These are phyloP conservation scores for Calonectria naviculata DNA, from an alignment of 2,329 filamentous ascomycete species.

Conservation along the genomic window DNA sequence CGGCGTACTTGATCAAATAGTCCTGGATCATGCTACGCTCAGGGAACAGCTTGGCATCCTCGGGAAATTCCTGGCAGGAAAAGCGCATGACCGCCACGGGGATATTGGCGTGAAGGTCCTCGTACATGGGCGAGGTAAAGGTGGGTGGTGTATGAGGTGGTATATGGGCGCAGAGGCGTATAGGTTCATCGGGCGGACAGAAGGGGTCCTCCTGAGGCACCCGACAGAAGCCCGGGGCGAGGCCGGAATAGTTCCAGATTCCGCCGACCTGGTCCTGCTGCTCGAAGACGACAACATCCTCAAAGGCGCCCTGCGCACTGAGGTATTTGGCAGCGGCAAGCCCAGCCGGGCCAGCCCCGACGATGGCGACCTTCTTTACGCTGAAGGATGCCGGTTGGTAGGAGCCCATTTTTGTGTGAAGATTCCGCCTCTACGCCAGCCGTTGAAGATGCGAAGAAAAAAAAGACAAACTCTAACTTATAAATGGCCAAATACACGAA, in stretches of 20 bases:
- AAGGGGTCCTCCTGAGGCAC: constrained; percentile 78
- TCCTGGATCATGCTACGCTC: constrained; percentile 75
- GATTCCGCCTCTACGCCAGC: constrained; percentile 5
- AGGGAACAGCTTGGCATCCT: constrained; percentile 78
- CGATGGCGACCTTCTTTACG: constrained; percentile 75
- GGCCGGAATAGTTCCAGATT: constrained; percentile 83
- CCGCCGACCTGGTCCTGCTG: constrained; percentile 83
- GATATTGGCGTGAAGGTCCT: constrained; percentile 87
- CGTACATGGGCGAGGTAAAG: constrained; percentile 88
- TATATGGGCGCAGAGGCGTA: constrained; percentile 54
- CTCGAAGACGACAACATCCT: constrained; percentile 82
- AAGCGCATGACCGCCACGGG: constrained; percentile 84
- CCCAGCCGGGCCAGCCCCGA: constrained; percentile 86
- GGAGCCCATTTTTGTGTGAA: constrained; percentile 43
- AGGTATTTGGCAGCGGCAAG: constrained; percentile 86
- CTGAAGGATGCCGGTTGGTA: constrained; percentile 50
- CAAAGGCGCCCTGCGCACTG: constrained; percentile 73
- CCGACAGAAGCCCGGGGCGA: constrained; percentile 56
- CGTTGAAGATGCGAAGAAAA: constrained; percentile 1
- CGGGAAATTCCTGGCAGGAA: constrained; percentile 74
- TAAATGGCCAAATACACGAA: constrained; percentile 20
- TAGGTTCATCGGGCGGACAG: constrained; percentile 71
- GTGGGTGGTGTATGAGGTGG: constrained; percentile 60
- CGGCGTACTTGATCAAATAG: constrained; percentile 80
- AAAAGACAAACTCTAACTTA: constrained; percentile 15